These are phyloP conservation scores for Rhododendron griersonianum DNA, from an alignment of 148 eudicot genomes.

Conservation along the genomic window DNA sequence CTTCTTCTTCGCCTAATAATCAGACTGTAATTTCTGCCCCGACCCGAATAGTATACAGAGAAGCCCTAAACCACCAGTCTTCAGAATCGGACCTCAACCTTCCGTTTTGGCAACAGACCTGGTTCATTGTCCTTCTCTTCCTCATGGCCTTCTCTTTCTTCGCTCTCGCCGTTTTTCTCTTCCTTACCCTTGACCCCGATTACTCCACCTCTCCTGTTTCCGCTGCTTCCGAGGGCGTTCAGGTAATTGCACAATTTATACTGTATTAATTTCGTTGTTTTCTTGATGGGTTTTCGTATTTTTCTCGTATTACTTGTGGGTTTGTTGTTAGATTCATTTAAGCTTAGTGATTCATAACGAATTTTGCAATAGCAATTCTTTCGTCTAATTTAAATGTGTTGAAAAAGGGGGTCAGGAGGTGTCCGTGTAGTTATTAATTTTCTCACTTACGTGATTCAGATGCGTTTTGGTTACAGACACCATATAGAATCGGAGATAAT, in stretches of 20 bases:
- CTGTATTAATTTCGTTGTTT: not conserved
- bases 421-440: no score
- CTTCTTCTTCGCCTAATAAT: slow-evolving; percentile 26
- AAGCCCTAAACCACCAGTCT: not conserved
- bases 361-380: not conserved
- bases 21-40: slow-evolving; percentile 20
- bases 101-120: slow-evolving; percentile 77
- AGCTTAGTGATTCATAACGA: not conserved
- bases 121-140: slow-evolving; percentile 60
- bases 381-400: not conserved
- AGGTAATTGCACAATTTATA: slow-evolving; percentile 24
- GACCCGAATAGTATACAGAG: slow-evolving; percentile 48
- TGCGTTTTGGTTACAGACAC: not conserved
- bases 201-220: slow-evolving; percentile 28
- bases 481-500: no score
- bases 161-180: slow-evolving; percentile 59
- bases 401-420: not conserved
- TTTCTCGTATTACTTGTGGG: not conserved
- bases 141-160: slow-evolving; percentile 71
- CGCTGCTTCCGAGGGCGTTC: slow-evolving; percentile 62
- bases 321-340: not conserved
- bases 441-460: not conserved
- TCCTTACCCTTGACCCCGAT: slow-evolving; percentile 65
- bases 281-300: not conserved
- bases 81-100: slow-evolving; percentile 24